Evolutionary conservation across 2,329 filamentous ascomycete genomes (phyloP).

Genomic region (Diatrype stigma): DNA sequence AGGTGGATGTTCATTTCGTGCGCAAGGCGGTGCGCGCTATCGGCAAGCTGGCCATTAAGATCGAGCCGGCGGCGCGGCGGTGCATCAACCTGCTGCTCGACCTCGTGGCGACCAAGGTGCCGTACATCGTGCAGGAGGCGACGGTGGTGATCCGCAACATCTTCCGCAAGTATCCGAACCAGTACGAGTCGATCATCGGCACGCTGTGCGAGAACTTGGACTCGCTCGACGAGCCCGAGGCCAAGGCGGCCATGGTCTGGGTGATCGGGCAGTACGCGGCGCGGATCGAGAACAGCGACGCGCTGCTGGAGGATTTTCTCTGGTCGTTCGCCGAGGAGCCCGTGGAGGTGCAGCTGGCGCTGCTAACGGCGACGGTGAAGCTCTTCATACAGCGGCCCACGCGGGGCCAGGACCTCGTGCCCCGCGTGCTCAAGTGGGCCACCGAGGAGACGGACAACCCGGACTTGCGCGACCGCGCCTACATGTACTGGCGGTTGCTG

Average conservation of each 20-base stretch:
- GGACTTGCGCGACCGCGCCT: constrained; percentile 89
- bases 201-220: constrained; percentile 95
- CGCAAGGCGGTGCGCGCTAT: constrained; percentile 96
- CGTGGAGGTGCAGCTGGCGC: constrained; percentile 88
- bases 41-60: constrained; percentile 97
- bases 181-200: constrained; percentile 96
- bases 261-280: constrained; percentile 98
- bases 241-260: constrained; percentile 98
- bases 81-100: constrained; percentile 93
- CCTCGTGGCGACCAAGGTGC: constrained; percentile 94
- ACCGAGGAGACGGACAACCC: constrained; percentile 99
- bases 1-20: constrained; percentile 98
- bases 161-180: constrained; percentile 97
- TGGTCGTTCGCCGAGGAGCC: constrained; percentile 92
- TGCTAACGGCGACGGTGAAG: constrained; percentile 95
- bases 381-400: constrained; percentile 96
- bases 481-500: constrained; percentile 98
- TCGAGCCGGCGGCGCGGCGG: constrained; percentile 83
- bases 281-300: constrained; percentile 94
- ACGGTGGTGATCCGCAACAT: constrained; percentile 99
- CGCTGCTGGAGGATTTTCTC: constrained; percentile 88
- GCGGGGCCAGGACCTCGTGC: constrained; percentile 88
- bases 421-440: constrained; percentile 95
- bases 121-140: constrained; percentile 97
- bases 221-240: constrained; percentile 93